phyloP scores from a whole-genome alignment of 179 eudicot species.

The Drosera spatulata region DNA sequence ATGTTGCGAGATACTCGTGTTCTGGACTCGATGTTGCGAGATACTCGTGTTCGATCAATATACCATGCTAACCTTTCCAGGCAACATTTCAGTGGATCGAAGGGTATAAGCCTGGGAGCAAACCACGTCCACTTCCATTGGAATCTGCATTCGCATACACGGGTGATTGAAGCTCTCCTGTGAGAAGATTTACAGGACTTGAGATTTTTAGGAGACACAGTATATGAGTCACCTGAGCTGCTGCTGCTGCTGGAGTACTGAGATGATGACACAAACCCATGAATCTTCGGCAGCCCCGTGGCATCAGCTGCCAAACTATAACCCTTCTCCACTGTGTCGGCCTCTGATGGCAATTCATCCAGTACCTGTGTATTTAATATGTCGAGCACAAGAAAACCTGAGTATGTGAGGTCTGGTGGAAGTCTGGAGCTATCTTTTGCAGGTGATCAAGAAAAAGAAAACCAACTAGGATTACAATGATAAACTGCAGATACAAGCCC shows the following conservation, averaged over 20 bases:
- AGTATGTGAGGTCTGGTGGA: too few species aligned
- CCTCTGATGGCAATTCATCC: conserved; percentile 84
- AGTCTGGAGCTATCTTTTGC: too few species aligned
- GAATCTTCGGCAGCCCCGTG: conserved; percentile 70
- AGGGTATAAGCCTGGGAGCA: conserved; percentile 42
- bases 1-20: too few species aligned
- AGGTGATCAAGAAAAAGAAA: too few species aligned
- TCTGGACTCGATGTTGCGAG: too few species aligned
- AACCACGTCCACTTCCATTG: conserved; percentile 41
- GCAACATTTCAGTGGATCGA: conserved; percentile 20
- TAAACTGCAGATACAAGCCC: too few species aligned
- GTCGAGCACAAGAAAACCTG: too few species aligned
- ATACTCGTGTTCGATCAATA: too few species aligned
- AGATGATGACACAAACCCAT: conserved; percentile 61
- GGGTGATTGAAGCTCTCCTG: conserved; percentile 62
- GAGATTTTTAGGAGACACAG: conserved; percentile 46
- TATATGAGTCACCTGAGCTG: conserved; percentile 44
- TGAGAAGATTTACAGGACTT: conserved; percentile 78
- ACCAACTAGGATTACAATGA: too few species aligned
- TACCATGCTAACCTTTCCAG: not conserved
- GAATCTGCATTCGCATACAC: conserved; percentile 34
- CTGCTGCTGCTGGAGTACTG: conserved; percentile 44
- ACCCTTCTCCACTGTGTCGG: conserved; percentile 78
- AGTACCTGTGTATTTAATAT: conserved; percentile 29
- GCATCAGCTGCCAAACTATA: conserved; percentile 53